Evolutionary conservation across 148 eudicot genomes (phyloP).

Genomic region (Talinum fruticosum): DNA sequence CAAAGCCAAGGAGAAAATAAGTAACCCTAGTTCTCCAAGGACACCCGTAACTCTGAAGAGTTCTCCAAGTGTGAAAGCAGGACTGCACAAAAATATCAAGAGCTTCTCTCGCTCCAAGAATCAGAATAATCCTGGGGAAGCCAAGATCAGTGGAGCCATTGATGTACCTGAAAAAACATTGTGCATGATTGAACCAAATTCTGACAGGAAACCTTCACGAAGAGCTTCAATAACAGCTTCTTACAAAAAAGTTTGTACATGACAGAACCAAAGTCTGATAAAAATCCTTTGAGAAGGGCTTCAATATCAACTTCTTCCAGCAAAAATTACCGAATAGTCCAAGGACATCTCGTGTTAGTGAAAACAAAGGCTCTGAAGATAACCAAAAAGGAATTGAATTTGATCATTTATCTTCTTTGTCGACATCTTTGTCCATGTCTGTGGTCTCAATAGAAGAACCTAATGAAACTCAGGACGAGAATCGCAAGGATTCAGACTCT

Average conservation of each 20-base stretch:
- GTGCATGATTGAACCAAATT: conserved; percentile 24
- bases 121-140: conserved; percentile 20
- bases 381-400: conserved; percentile 21
- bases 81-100: conserved; percentile 28
- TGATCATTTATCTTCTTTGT: conserved; percentile 3
- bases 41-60: conserved; percentile 25
- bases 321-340: conserved; percentile 15
- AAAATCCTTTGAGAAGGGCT: conserved; percentile 3
- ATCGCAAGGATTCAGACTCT: conserved; percentile 15
- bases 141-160: conserved; percentile 16
- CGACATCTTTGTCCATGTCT: background rate
- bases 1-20: conserved; percentile 19
- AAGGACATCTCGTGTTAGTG: conserved; percentile 16
- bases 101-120: conserved; percentile 26
- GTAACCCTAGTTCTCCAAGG: conserved; percentile 19
- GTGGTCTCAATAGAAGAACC: background rate
- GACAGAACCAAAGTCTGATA: conserved; percentile 3
- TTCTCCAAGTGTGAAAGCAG: conserved; percentile 27
- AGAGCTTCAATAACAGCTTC: conserved; percentile 13
- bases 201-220: background rate
- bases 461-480: conserved; percentile 14
- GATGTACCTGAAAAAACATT: conserved; percentile 40
- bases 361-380: conserved; percentile 24
- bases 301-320: conserved; percentile 2
- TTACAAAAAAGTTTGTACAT: background rate